phyloP scores from a whole-genome alignment of 208 protist genomes.

The Trypanosoma rangeli region DNA sequence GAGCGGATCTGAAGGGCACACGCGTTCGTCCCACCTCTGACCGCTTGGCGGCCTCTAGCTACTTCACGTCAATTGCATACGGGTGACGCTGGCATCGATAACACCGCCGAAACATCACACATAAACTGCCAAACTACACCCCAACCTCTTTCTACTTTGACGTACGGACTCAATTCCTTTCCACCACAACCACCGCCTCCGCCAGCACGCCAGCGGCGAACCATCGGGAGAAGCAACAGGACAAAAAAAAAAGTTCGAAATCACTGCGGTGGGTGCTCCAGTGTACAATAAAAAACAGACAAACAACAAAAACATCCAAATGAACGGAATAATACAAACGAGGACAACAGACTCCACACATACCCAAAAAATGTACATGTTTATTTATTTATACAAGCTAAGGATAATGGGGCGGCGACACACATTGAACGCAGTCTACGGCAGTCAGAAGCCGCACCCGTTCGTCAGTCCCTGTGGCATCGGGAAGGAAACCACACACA shows the following conservation, averaged over 20 bases:
- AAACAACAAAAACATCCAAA: no score
- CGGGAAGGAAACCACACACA: no score
- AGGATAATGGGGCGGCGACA: no score
- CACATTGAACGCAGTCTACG: no score
- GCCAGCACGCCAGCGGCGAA: constrained; percentile 1
- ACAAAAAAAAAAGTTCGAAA: constrained; percentile 1
- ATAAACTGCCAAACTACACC: not conserved
- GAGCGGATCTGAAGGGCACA: constrained; percentile 8
- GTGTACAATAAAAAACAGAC: no score
- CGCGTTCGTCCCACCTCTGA: not conserved
- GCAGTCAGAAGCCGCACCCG: no score
- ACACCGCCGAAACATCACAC: constrained; percentile 21
- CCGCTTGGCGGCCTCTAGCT: constrained; percentile 13
- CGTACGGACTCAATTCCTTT: not conserved
- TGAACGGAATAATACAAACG: no score
- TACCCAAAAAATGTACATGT: no score
- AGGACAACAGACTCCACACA: no score
- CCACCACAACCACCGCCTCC: not conserved
- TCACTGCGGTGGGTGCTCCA: not conserved
- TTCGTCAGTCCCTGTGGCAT: no score
- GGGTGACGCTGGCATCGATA: constrained; percentile 31
- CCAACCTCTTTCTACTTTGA: not conserved
- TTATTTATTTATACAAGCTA: no score
- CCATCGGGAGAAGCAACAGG: not conserved
- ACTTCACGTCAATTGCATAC: constrained; percentile 50